These are phyloP conservation scores for Drechslera avenae DNA, from an alignment of 2,329 filamentous ascomycete genomes.

Conservation along the genomic window DNA sequence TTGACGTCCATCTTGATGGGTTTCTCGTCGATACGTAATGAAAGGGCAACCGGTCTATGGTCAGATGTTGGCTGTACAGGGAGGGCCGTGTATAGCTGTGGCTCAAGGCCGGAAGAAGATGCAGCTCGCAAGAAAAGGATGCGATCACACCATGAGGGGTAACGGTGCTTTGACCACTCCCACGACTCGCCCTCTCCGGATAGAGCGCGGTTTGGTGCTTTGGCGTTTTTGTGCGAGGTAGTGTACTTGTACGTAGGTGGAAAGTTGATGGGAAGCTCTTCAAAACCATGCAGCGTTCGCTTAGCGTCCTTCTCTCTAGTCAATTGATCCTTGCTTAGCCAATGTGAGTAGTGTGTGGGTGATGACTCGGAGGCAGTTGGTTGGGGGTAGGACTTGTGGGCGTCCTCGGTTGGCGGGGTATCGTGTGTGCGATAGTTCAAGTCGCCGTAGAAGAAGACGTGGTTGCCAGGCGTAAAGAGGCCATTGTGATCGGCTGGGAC, in stretches of 20 bases:
- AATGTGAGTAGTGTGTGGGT: conserved; percentile 65
- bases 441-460: conserved; percentile 88
- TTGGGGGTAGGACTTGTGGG: conserved; percentile 67
- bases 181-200: conserved; percentile 54
- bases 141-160: conserved; percentile 89
- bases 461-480: conserved; percentile 75
- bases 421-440: conserved; percentile 90
- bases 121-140: conserved; percentile 71
- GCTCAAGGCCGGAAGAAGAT: conserved; percentile 55
- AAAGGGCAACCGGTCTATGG: conserved; percentile 81
- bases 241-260: conserved; percentile 94
- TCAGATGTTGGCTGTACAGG: conserved; percentile 84
- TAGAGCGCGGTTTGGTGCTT: conserved; percentile 14
- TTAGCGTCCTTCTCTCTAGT: conserved; percentile 70
- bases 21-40: conserved; percentile 67
- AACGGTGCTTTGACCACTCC: conserved; percentile 80
- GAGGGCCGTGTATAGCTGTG: conserved; percentile 71
- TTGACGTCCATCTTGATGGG: conserved; percentile 40
- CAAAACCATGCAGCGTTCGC: conserved; percentile 76
- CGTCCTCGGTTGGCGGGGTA: conserved; percentile 64
- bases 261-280: conserved; percentile 76
- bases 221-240: conserved; percentile 16
- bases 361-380: conserved; percentile 56
- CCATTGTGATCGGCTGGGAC: conserved; percentile 56
- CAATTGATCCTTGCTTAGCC: conserved; percentile 80